Evolutionary conservation across 2,329 filamentous ascomycete species (phyloP).

Genomic region (Lithohypha guttulata): DNA sequence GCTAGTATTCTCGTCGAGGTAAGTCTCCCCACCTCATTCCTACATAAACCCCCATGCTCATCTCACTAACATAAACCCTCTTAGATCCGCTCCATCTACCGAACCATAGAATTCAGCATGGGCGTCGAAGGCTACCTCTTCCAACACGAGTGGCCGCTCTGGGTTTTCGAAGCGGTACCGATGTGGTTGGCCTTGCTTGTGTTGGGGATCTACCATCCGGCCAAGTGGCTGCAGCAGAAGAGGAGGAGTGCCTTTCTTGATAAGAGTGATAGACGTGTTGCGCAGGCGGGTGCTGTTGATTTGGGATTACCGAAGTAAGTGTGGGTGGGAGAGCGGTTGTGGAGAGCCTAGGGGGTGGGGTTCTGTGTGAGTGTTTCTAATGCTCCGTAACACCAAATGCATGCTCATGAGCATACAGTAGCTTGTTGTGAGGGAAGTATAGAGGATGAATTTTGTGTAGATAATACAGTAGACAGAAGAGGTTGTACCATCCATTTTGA

Average conservation of each 20-base stretch:
- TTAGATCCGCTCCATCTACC: constrained; percentile 42
- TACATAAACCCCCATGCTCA: constrained; percentile 7
- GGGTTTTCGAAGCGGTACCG: constrained; percentile 34
- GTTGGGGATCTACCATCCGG: constrained; percentile 42
- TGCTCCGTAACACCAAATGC: no score
- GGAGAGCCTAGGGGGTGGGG: no score
- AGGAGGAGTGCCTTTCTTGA: constrained; percentile 10
- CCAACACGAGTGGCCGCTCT: constrained; percentile 34
- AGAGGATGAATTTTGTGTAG: no score
- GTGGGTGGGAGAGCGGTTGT: no score
- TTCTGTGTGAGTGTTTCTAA: no score
- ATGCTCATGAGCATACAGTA: no score
- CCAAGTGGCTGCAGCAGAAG: constrained; percentile 28
- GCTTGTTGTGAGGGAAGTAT: no score
- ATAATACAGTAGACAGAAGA: no score
- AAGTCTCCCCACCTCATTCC: constrained; percentile 16
- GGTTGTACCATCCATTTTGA: no score
- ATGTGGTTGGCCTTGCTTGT: constrained; percentile 39
- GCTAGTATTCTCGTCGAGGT: constrained; percentile 39
- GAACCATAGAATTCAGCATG: constrained; percentile 42
- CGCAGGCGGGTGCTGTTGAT: no score
- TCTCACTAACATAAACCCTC: constrained; percentile 10
- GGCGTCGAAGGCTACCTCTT: constrained; percentile 34
- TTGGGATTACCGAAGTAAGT: no score
- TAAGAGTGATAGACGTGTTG: not conserved